Base-by-base conservation (phyloP, 805 yeast genomes). In the Yamadazyma tumulicola region DNA sequence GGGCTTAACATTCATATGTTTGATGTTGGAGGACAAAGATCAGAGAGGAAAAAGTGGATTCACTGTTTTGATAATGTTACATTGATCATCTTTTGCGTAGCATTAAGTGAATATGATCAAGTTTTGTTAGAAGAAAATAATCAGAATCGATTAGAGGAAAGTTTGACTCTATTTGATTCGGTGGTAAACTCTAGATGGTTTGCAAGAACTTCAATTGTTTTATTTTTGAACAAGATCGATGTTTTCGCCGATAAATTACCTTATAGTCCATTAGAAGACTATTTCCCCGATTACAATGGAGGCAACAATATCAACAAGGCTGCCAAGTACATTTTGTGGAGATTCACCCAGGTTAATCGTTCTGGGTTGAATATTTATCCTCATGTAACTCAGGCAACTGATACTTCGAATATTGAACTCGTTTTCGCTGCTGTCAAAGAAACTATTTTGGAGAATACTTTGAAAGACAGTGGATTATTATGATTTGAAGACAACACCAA, bases 21-120 rank as follows among this genome's bases (percentile, higher is more conserved):
- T 52, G 97, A 89, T 57, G 96, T 89, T 31, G 97, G 97, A 43
- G 97, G 97, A 1, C 98, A 93, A 60, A 71, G 98, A 49, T 79
- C 94, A 3, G 98, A 93, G 64, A 79, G 98, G 35, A 85, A 85
- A 52, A 91, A 93, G 59, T 93, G 98, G 98, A 88, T 93, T 42
- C 94, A 93, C 60, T 86, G 96, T 54, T 93, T 93, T 51, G 96
- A 88, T 57, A 87, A 88, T 48, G 96, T 89, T 21, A 84, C 96
- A 0, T 69, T 85, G 30, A 82, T 89, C 32, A 85, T 89, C 40
- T 89, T 88, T 55, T 88, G 96, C 58, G 96, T 88, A 15, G 88
- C 97, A 0, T 61, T 89, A 35, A 80, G 91, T 2, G 97, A 89
- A 55, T 89, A 89, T 54, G 96, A 89, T 56, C 96, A 88, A 60